Evolutionary conservation across 176 grass and related monocot species (phyloP).

Genomic region (Oryza brachyantha): DNA sequence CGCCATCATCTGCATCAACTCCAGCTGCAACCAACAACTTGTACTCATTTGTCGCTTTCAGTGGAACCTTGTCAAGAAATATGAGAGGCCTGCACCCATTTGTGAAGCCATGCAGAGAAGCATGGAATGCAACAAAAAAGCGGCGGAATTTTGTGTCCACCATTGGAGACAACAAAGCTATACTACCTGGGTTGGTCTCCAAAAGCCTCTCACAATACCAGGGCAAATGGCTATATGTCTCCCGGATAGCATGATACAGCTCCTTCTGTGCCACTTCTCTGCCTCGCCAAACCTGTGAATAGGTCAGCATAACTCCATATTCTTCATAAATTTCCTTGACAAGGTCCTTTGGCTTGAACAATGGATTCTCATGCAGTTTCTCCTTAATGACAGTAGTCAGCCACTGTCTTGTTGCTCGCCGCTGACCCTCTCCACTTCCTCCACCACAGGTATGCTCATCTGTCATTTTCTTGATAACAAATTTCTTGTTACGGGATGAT

Average conservation of each 20-base stretch:
- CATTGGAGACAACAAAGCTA: constrained; percentile 63
- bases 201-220: constrained; percentile 88
- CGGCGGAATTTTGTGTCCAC: constrained; percentile 89
- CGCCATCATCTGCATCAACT: constrained; percentile 81
- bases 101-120: constrained; percentile 85
- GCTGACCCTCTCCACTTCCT: constrained; percentile 75
- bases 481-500: constrained; percentile 87
- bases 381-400: constrained; percentile 91
- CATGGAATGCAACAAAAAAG: constrained; percentile 94
- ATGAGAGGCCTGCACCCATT: constrained; percentile 83
- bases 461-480: constrained; percentile 96
- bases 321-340: constrained; percentile 83
- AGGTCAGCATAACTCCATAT: constrained; percentile 79
- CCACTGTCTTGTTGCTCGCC: constrained; percentile 89
- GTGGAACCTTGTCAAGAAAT: constrained; percentile 92
- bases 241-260: constrained; percentile 79
- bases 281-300: constrained; percentile 97
- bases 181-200: constrained; percentile 90
- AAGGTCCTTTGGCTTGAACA: constrained; percentile 83
- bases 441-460: constrained; percentile 88
- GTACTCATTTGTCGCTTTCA: constrained; percentile 87
- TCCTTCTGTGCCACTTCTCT: constrained; percentile 89
- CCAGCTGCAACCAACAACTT: constrained; percentile 81
- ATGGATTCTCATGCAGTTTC: constrained; percentile 72
- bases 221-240: constrained; percentile 86